Conservation (phyloP, 2,329 filamentous ascomycete species). For the Epichloe bromicola region DNA sequence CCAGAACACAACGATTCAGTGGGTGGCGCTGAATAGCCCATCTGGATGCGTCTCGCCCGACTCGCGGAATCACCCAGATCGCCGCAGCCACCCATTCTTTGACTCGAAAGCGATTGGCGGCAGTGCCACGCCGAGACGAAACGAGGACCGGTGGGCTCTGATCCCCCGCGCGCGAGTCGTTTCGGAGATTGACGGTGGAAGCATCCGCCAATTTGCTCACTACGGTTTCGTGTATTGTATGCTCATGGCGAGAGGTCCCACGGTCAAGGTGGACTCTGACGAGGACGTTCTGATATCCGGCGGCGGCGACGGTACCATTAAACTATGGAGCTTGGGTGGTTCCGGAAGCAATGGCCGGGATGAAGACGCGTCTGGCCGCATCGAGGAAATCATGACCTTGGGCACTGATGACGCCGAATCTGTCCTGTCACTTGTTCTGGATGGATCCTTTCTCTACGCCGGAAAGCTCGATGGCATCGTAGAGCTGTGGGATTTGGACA, state of each 20-base stretch:
- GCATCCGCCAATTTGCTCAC: constrained; percentile 81
- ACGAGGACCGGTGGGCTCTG: constrained; percentile 41
- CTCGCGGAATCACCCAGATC: constrained; percentile 57
- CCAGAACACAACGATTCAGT: constrained; percentile 91
- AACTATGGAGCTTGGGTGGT: constrained; percentile 64
- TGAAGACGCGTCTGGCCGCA: constrained; percentile 35
- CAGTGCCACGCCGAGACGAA: constrained; percentile 59
- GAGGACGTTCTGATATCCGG: constrained; percentile 81
- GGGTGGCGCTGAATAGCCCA: constrained; percentile 63
- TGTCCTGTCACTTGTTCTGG: constrained; percentile 66
- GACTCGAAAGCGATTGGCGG: constrained; percentile 82
- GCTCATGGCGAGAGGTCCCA: constrained; percentile 63
- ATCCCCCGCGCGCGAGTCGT: constrained; percentile 43
- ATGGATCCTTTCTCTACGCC: constrained; percentile 85
- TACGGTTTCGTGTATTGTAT: constrained; percentile 96
- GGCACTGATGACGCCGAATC: constrained; percentile 50
- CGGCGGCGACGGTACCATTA: constrained; percentile 86
- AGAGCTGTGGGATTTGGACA: constrained; percentile 95
- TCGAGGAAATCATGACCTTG: constrained; percentile 55
- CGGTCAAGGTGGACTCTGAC: constrained; percentile 52
- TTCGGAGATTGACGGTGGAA: constrained; percentile 68
- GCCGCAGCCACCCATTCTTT: constrained; percentile 78
- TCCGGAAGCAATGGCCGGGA: constrained; percentile 8
- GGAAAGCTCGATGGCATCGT: constrained; percentile 79
- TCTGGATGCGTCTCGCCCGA: constrained; percentile 45